Evolutionary conservation across 306 rosid genomes (phyloP), one percentile per base, ranked within the genome.

Genomic region (Inga laurina): DNA sequence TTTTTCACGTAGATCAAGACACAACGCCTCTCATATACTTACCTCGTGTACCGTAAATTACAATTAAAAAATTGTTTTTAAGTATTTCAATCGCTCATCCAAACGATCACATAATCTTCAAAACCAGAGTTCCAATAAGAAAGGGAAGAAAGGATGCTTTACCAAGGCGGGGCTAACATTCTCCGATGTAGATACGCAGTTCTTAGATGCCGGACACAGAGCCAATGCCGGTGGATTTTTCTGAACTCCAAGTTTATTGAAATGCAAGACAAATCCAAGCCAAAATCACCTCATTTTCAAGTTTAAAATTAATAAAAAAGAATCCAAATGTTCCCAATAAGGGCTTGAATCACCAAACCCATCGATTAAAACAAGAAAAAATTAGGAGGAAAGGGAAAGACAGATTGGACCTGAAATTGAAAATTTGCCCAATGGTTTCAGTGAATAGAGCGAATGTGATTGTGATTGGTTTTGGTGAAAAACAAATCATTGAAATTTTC

Each of bases 201-300:
- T 95, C 82, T 86, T 95, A 41, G 97, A 92, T 75, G 99, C 98
- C 2, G 99, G 99, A 86, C 98, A 95, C n/a, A 93, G 84, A 82
- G 99, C 99, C 85, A 93, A 84, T 49, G 92, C 84, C 41, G 85
- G 90, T 82, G 91, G 88, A 75, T 83, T 92, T 88, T 93, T 93
- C 88, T 95, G 99, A 44, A 95, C 96, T 61, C 99, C 98, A 79
- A 96, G 93, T 68, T 93, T 98, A 83, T 98, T 96, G 87, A 82
- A 83, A 14, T 5, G 51, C 64, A 80, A 76, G 14, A 59, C 75
- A 80, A 84, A 64, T 68, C 22, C 82, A 65, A 72, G 45, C 51
- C 35, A 30, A 68, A 30, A 15, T 27, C 13, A 4, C 48, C 37
- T 52, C 71, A 69, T 48, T 76, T 49, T 48, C 64, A 34, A 70